phyloP scores from a whole-genome alignment of 1,139 yeast species.

The Sugiyamaella japonica region DNA sequence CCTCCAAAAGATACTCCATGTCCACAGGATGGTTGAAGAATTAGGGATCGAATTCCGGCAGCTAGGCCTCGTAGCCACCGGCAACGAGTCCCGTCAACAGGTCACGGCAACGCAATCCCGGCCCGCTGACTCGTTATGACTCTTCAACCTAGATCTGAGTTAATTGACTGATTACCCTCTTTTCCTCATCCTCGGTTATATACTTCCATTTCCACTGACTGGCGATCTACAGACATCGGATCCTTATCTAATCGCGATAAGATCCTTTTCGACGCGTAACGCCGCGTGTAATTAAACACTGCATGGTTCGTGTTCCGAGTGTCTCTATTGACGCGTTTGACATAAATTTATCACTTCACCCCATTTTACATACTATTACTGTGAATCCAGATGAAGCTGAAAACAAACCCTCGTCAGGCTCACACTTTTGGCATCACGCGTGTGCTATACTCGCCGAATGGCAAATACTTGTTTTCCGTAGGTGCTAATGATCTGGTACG shows the following conservation, averaged over 20 bases:
- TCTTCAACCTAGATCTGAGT: too few species aligned
- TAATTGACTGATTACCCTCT: too few species aligned
- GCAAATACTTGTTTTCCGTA: slow-evolving; percentile 39
- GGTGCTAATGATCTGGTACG: slow-evolving; percentile 43
- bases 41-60: too few species aligned
- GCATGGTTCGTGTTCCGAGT: background rate
- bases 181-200: too few species aligned
- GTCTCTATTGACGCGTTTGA: background rate
- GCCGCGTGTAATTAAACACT: background rate
- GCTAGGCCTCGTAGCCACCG: too few species aligned
- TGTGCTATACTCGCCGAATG: slow-evolving; percentile 40
- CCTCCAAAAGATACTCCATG: too few species aligned
- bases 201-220: background rate
- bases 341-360: background rate
- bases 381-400: slow-evolving; percentile 10
- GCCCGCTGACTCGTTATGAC: too few species aligned
- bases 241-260: background rate
- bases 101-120: too few species aligned
- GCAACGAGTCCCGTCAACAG: too few species aligned
- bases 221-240: background rate
- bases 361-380: background rate
- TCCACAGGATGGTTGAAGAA: too few species aligned
- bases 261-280: background rate
- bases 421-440: slow-evolving; percentile 42
- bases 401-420: slow-evolving; percentile 35